phyloP scores from a whole-genome alignment of 1,139 yeast species.

The Scheffersomyces parashehatae region DNA sequence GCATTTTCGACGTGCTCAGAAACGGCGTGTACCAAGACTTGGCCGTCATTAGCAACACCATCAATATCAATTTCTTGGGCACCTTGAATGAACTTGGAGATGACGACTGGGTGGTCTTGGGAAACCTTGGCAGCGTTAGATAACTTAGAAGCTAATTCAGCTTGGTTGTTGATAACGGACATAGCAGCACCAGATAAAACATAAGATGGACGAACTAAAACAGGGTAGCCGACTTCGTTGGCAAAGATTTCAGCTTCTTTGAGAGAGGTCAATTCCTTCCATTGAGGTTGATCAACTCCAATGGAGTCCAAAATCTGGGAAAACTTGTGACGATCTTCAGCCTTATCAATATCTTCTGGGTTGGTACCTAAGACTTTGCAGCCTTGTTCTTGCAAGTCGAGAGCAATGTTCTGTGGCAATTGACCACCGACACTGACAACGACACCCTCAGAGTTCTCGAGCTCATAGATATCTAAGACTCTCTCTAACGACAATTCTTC shows the following conservation, averaged over 20 bases:
- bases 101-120: slow-evolving; percentile 95
- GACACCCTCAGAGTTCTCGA: slow-evolving; percentile 86
- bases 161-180: slow-evolving; percentile 81
- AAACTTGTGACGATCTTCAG: slow-evolving; percentile 98
- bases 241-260: slow-evolving; percentile 88
- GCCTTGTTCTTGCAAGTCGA: slow-evolving; percentile 76
- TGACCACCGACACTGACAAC: slow-evolving; percentile 98
- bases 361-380: slow-evolving; percentile 91
- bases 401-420: slow-evolving; percentile 94
- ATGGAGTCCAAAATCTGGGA: slow-evolving; percentile 91
- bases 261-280: slow-evolving; percentile 92
- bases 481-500: slow-evolving; percentile 95
- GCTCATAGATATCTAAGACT: slow-evolving; percentile 94
- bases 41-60: slow-evolving; percentile 89
- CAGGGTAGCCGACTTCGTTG: slow-evolving; percentile 87
- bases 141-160: slow-evolving; percentile 78
- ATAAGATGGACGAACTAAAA: slow-evolving; percentile 94
- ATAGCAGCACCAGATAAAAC: slow-evolving; percentile 98
- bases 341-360: slow-evolving; percentile 94
- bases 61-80: slow-evolving; percentile 98
- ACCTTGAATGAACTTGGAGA: slow-evolving; percentile 91
- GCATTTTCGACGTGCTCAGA: slow-evolving; percentile 99
- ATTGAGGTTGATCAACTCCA: slow-evolving; percentile 89
- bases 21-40: slow-evolving; percentile 89
- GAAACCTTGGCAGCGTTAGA: slow-evolving; percentile 90